Base-by-base conservation (phyloP, 2,329 filamentous ascomycete genomes). In the Lasiodiplodia gonubiensis region DNA sequence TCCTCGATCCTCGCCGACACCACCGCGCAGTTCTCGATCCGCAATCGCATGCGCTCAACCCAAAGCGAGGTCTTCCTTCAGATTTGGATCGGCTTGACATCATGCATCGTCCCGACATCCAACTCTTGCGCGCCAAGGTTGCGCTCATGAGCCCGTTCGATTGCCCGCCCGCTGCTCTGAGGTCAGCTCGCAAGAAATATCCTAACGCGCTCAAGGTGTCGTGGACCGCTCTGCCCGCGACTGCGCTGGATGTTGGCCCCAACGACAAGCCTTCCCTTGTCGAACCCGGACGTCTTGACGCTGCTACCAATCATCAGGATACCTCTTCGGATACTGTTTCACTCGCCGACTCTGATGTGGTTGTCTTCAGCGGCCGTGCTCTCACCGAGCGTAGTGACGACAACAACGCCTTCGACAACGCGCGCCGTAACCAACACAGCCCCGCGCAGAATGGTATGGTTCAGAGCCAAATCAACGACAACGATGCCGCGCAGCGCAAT, bases 131-230 rank as follows among this genome's bases (percentile, higher is more conserved):
- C 53, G 52, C 52, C 64, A 66, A 66, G 27, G 39, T 66, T 12
- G 46, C 27, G 37, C 33, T 66, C 64, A 59, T 51, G 27, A 35
- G 39, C 53, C 18, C 23, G 39, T n/a, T 52, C 12, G 30, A 30
- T 18, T 59, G 64, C 30, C 64, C 53, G 25, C 25, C 53, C 14
- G 93, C 94, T 48, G 92, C 98, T 55, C 97, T 97, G 75, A 93
- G 97, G 74, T 88, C 92, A 21, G 90, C 93, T 6, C 89, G 89
- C 81, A 92, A 90, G 77, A 89, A 97, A 73, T 86, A 91, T 61
- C 89, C 91, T 71, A 88, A 89, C 76, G 87, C 42, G 6, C 42
- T 51, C 18, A 10, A 18, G 30, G 23, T 30, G 6, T 12, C 8
- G 6, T 59, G 55, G 55, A 10, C 27, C 23, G 23, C 21, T 14